A percentile compares a stretch with the other conserved stretches of the same genome.
Conservation (phyloP, 2,329 filamentous ascomycete species). For the Ceratocystis cubensis region DNA sequence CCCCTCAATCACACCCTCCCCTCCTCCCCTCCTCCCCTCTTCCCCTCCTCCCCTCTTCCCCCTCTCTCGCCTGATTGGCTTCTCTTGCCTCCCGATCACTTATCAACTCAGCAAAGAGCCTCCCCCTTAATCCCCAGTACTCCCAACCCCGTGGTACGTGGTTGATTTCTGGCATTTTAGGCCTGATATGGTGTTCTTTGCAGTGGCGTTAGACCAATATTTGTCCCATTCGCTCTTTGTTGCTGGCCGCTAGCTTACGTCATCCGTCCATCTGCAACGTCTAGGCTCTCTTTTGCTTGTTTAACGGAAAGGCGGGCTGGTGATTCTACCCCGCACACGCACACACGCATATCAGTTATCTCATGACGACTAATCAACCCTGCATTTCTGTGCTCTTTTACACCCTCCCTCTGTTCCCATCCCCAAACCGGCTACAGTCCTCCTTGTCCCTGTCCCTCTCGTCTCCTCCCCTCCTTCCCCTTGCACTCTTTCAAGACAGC, state of each 20-base stretch:
- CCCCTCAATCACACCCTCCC: neutral
- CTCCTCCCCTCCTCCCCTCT: neutral
- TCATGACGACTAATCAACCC: neutral
- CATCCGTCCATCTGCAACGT: neutral
- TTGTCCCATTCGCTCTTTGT: neutral
- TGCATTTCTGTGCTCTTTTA: too few relatives aligned
- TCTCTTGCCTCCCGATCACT: neutral
- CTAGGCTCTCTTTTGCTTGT: neutral
- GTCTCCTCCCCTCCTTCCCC: too few relatives aligned
- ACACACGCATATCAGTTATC: neutral
- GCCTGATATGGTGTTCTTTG: neutral
- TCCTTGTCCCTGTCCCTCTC: too few relatives aligned
- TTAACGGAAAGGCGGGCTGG: neutral
- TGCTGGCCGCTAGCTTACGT: neutral
- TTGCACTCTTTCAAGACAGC: too few relatives aligned
- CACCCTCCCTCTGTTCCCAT: neutral
- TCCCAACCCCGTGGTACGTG: neutral
- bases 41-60: neutral
- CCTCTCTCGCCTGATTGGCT: neutral
- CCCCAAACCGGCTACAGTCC: too few relatives aligned
- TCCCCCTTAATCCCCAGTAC: slow-evolving; percentile 1
- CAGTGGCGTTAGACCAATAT: neutral
- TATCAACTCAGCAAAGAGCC: neutral
- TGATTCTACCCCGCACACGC: neutral
- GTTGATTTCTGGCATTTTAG: neutral